Conservation (phyloP, 345 rosid genomes). For the Turnera subulata region DNA sequence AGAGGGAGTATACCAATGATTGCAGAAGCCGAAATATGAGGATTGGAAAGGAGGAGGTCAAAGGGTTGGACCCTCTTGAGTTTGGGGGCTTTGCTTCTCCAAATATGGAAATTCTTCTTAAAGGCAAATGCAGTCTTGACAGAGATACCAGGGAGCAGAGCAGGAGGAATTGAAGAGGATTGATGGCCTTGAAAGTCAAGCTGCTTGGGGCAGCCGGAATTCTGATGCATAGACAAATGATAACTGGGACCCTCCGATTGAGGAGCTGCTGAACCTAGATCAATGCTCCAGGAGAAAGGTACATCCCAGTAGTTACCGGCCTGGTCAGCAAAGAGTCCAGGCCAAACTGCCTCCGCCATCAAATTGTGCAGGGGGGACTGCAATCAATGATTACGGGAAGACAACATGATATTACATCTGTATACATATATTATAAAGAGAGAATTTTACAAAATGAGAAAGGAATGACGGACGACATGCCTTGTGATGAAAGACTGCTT, state of each 20-base stretch:
- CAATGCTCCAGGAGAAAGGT: slow-evolving; percentile 62
- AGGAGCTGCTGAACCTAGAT: slow-evolving; percentile 67
- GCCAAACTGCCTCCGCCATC: slow-evolving; percentile 64
- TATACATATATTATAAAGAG: no score
- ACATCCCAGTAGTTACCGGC: slow-evolving; percentile 77
- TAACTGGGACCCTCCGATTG: slow-evolving; percentile 53
- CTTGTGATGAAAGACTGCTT: slow-evolving; percentile 67
- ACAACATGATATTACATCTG: no score
- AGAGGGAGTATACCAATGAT: slow-evolving; percentile 61
- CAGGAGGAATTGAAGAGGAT: slow-evolving; percentile 37
- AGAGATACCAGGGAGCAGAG: slow-evolving; percentile 65
- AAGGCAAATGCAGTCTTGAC: slow-evolving; percentile 60
- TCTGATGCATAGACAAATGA: slow-evolving; percentile 65
- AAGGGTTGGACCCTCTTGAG: slow-evolving; percentile 62
- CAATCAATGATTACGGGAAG: slow-evolving; percentile 4
- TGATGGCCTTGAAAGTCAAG: slow-evolving; percentile 36
- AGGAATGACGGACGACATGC: slow-evolving; percentile 16
- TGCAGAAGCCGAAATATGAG: slow-evolving; percentile 70
- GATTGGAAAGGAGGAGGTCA: slow-evolving; percentile 73
- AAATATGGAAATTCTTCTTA: slow-evolving; percentile 56
- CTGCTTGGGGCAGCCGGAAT: slow-evolving; percentile 43
- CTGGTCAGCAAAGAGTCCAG: slow-evolving; percentile 68
- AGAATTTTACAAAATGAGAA: neutral
- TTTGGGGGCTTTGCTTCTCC: slow-evolving; percentile 70
- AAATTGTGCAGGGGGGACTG: slow-evolving; percentile 75